These are phyloP conservation scores for Paraphoma sp. DNA, from an alignment of 2,329 filamentous ascomycete genomes.

Conservation along the genomic window DNA sequence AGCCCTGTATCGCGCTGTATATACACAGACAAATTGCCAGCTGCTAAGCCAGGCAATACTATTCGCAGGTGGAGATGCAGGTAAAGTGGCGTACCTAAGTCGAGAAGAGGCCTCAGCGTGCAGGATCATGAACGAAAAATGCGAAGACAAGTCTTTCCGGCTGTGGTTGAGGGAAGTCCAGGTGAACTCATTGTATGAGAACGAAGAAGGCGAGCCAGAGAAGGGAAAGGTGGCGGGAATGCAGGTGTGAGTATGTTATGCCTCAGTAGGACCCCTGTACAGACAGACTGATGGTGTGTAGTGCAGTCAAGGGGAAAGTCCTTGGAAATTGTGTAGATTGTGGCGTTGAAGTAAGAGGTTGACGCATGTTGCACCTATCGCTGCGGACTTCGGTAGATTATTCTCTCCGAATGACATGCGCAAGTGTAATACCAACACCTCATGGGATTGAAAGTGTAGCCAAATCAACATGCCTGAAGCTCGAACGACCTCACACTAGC, in stretches of 20 bases:
- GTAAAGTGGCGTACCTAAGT: slow-evolving; percentile 37
- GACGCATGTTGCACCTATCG: not conserved
- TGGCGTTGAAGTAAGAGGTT: not conserved
- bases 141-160: slow-evolving; percentile 47
- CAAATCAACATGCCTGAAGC: no score
- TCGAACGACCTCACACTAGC: no score
- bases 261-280: not conserved
- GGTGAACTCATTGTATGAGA: slow-evolving; percentile 43
- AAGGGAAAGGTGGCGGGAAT: slow-evolving; percentile 31
- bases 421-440: no score
- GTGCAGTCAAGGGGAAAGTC: not conserved
- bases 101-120: slow-evolving; percentile 47
- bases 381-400: no score
- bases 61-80: slow-evolving; percentile 36
- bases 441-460: no score
- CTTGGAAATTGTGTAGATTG: not conserved
- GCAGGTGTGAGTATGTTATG: slow-evolving; percentile 20
- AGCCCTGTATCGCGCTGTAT: slow-evolving; percentile 51
- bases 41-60: slow-evolving; percentile 42
- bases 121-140: slow-evolving; percentile 39
- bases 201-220: slow-evolving; percentile 40
- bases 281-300: not conserved
- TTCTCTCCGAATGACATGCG: no score
- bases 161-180: slow-evolving; percentile 51
- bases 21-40: slow-evolving; percentile 44